Evolutionary conservation across 257 asterid genomes (phyloP), one percentile per base, ranked within the genome.

Genomic region (Solanum virginianum): DNA sequence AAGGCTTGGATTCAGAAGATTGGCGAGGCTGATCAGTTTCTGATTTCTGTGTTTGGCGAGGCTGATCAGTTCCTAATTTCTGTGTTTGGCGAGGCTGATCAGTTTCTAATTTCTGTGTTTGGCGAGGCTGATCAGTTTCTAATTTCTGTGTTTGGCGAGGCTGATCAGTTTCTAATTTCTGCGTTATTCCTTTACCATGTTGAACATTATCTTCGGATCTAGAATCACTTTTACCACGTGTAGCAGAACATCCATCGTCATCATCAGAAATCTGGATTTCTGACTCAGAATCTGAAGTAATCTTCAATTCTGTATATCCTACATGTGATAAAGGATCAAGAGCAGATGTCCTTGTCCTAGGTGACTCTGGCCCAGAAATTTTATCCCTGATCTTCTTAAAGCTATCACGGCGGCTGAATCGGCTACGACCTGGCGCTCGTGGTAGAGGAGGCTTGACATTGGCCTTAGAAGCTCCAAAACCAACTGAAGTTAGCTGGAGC

Each of bases 201-300:
- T 59, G 91, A 80, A 32, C 82, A 70, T 81, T 85, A 65, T 69
- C 57, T 79, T 87, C 90, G 12, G 81, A 53, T 49, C 74, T 85
- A 57, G 71, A 57, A 84, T 51, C 84, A 66, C 43, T 69, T 53
- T 75, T 87, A 55, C 79, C 77, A 71, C 47, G 87, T 49, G 80
- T 81, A 54, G 81, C 87, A 65, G 90, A 84, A 55, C 83, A 86
- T 56, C 85, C 90, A 81, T 93, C 94, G n/a, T 92, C 97, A 2
- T 95, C 98, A 54, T 93, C 98, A 1, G 98, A 94, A 74, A 87
- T 60, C 43, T 87, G 92, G 85, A 93, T 59, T 85, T 95, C 98
- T 2, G 98, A 93, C 84, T 96, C 99, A 0, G 98, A 86, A 91
- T 96, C 98, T 5, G 99, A 96, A 68, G 91, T 88, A 80, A 95